phyloP scores from a whole-genome alignment of 306 rosid species.

The Dryas octopetala region DNA sequence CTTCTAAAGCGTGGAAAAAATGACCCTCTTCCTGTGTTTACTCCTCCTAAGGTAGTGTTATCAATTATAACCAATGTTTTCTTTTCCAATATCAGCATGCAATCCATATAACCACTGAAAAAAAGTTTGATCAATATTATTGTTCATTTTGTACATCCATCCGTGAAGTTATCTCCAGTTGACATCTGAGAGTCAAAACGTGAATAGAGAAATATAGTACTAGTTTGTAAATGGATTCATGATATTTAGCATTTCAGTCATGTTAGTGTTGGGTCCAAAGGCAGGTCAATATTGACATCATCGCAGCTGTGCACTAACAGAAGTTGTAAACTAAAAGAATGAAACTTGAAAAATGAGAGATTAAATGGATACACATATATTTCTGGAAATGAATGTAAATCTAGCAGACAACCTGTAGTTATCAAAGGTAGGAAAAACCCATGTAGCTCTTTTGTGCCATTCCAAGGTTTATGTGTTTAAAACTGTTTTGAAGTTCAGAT shows the following conservation, averaged over 20 bases:
- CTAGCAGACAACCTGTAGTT: neutral
- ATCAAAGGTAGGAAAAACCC: neutral
- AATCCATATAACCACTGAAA: neutral
- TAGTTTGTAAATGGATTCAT: neutral
- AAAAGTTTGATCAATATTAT: neutral
- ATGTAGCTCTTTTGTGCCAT: neutral
- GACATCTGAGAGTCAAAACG: neutral
- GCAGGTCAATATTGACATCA: neutral
- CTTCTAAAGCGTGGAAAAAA: constrained; percentile 61
- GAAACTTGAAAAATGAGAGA: neutral
- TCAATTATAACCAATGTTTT: neutral
- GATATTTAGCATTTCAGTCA: neutral
- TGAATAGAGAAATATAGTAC: neutral
- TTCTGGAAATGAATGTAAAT: neutral
- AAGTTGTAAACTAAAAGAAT: neutral
- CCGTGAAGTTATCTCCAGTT: neutral
- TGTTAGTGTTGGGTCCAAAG: neutral
- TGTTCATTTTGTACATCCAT: neutral
- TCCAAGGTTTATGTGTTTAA: neutral
- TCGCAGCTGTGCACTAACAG: neutral
- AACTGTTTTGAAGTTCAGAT: no score
- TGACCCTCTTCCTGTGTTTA: constrained; percentile 71
- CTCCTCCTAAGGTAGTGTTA: constrained; percentile 76
- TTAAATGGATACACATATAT: neutral
- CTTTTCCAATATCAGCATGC: neutral